Evolutionary conservation across 441 rosid species (phyloP).

Genomic region (Theobroma grandiflorum): DNA sequence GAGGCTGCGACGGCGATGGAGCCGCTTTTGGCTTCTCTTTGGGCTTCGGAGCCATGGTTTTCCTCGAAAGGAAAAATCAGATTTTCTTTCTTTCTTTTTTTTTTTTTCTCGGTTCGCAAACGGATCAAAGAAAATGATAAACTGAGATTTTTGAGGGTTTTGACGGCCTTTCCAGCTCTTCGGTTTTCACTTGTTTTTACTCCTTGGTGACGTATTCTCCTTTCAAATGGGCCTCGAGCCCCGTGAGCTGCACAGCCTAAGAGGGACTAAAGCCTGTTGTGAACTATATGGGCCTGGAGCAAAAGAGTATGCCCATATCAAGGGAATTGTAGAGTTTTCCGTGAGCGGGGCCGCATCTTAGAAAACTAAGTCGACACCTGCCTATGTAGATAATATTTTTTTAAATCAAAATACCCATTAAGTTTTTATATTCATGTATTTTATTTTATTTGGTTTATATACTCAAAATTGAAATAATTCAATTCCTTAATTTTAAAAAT

Average conservation of each 20-base stretch:
- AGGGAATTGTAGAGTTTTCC: not conserved
- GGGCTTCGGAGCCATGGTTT: slow-evolving; percentile 75
- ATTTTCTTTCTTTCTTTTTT: not conserved
- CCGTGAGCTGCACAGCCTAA: not conserved
- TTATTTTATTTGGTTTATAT: no score
- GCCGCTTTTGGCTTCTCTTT: slow-evolving; percentile 62
- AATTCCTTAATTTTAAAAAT: no score
- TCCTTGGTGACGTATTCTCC: not conserved
- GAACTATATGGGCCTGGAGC: not conserved
- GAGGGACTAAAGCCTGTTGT: not conserved
- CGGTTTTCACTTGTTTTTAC: not conserved
- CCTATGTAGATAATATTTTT: no score
- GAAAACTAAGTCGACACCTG: no score
- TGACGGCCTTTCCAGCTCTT: not conserved
- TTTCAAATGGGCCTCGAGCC: not conserved
- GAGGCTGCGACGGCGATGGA: slow-evolving; percentile 61
- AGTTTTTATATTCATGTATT: no score
- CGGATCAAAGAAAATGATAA: not conserved
- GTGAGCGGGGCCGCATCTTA: no score
- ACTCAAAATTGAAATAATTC: no score
- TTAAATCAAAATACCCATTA: no score
- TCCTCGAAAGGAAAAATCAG: slow-evolving; percentile 5
- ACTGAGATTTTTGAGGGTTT: slow-evolving; percentile 20
- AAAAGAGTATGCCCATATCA: not conserved
- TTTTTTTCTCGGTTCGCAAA: slow-evolving; percentile 12